These are phyloP conservation scores for Tuber indicum DNA, from an alignment of 495 filamentous ascomycete species.

Conservation along the genomic window DNA sequence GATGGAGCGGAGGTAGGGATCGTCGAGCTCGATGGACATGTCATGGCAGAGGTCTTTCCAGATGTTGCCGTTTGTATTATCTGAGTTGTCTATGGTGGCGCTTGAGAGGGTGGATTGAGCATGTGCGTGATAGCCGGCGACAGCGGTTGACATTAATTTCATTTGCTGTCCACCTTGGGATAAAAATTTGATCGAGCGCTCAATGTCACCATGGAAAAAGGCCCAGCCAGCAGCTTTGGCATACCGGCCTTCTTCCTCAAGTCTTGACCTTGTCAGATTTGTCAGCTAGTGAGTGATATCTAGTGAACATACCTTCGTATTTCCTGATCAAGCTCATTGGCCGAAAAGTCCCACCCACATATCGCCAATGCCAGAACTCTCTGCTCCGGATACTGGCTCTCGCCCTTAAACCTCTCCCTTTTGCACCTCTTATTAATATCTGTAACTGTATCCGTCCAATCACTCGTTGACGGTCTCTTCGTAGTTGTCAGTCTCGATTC, in stretches of 20 bases:
- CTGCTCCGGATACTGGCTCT: conserved; percentile 64
- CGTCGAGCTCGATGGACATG: conserved; percentile 60
- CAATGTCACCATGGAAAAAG: conserved; percentile 63
- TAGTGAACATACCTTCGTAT: not conserved
- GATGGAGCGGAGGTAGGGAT: conserved; percentile 84
- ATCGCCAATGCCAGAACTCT: conserved; percentile 72
- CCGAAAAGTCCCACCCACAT: conserved; percentile 62
- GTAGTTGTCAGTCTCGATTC: conserved; percentile 16
- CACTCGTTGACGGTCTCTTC: conserved; percentile 22
- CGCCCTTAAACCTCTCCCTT: conserved; percentile 46
- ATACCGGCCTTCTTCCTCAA: conserved; percentile 57
- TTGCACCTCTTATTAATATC: conserved; percentile 49
- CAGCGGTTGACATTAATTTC: conserved; percentile 42
- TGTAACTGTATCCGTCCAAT: conserved; percentile 50
- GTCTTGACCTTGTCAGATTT: conserved; percentile 17
- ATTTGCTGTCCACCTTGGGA: conserved; percentile 35
- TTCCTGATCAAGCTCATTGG: conserved; percentile 52
- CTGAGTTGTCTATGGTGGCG: not conserved
- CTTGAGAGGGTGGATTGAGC: conserved; percentile 22
- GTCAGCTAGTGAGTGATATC: not conserved
- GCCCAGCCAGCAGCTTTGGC: conserved; percentile 77
- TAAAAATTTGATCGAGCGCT: conserved; percentile 43
- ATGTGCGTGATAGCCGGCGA: conserved; percentile 40
- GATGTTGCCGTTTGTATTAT: conserved; percentile 21
- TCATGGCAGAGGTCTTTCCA: conserved; percentile 45